Percentiles rank a stretch among this genome's conserved stretches.
These are phyloP conservation scores for Penicillium sp. DNA, from an alignment of 2,329 filamentous ascomycete species.

Conservation along the genomic window DNA sequence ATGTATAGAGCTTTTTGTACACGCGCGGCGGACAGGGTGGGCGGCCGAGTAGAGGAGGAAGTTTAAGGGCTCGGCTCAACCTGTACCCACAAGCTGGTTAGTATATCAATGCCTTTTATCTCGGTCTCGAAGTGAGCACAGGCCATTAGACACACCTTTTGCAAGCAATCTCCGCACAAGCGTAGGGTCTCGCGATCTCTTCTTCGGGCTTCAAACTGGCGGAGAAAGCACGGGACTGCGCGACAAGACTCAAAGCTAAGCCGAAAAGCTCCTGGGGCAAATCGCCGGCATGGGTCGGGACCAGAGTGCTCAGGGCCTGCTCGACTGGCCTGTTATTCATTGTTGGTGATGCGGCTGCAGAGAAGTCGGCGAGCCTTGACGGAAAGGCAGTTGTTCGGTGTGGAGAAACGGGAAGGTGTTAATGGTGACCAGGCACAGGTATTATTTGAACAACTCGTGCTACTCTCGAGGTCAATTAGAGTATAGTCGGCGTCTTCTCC, in stretches of 20 bases:
- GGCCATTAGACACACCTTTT: constrained; percentile 64
- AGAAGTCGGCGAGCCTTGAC: background rate
- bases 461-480: background rate
- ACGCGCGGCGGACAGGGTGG: constrained; percentile 79
- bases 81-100: constrained; percentile 51
- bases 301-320: constrained; percentile 72
- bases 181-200: constrained; percentile 83
- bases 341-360: constrained; percentile 17
- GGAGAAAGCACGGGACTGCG: constrained; percentile 79
- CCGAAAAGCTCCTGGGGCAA: constrained; percentile 73
- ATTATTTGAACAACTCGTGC: background rate
- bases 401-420: background rate
- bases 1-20: constrained; percentile 83
- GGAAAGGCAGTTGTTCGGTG: background rate
- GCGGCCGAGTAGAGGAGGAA: constrained; percentile 75
- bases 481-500: background rate
- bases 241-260: constrained; percentile 74
- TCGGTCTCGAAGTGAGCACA: too few relatives aligned
- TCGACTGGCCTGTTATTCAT: constrained; percentile 78
- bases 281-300: constrained; percentile 73
- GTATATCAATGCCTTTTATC: background rate
- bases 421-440: background rate
- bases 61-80: constrained; percentile 74
- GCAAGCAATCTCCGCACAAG: constrained; percentile 88
- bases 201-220: constrained; percentile 81